Base-by-base conservation (phyloP, 768 basidiomycete species). In the Rhodosporidiobolus sp. region DNA sequence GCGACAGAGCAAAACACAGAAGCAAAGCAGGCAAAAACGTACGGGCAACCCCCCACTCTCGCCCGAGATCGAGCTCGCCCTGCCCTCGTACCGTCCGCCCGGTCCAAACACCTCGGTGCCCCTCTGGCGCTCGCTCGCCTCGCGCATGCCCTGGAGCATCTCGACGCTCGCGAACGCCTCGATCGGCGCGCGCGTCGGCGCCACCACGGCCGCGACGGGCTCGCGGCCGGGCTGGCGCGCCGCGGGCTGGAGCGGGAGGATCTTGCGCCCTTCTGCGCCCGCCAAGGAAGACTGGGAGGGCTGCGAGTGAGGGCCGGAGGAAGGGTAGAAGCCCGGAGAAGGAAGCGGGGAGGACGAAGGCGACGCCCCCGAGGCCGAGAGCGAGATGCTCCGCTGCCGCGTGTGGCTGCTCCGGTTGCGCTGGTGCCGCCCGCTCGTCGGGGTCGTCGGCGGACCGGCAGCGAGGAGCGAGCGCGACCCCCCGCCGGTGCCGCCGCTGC, bases 111-210 rank as follows among this genome's bases (percentile, higher is more conserved):
- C 74, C 49, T 70, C 74, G 9, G 49, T 61, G 28, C 74, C 74
- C 22, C 69, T 34, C 17, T 19, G 60, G 32, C 63, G 59, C 35
- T 75, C 74, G 19, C 17, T 20, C 24, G 54, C 53, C 53, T 68
- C 48, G 32, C 67, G 12, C 63, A 63, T 60, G 1, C 74, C 74
- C 49, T 75, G 66, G 11, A 75, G 24, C 74, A 75, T 75, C 63
- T 75, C 74, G 32, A 71, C 63, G 26, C 65, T 67, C 45, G 74
- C 74, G 43, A 75, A 75, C 52, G 67, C 59, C 28, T 75, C 74
- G 35, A 75, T 54, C 28, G 74, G 74, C 10, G 74, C 74, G 0
- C 74, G 38, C 9, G 69, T 75, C 10, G 65, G 53, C 55, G 57
- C 48, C 16, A 56, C 55, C 8, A 43, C 38, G 8, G 38, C 8